Evolutionary conservation across 495 filamentous ascomycete species (phyloP).

Genomic region (Penicillium waksmanii): DNA sequence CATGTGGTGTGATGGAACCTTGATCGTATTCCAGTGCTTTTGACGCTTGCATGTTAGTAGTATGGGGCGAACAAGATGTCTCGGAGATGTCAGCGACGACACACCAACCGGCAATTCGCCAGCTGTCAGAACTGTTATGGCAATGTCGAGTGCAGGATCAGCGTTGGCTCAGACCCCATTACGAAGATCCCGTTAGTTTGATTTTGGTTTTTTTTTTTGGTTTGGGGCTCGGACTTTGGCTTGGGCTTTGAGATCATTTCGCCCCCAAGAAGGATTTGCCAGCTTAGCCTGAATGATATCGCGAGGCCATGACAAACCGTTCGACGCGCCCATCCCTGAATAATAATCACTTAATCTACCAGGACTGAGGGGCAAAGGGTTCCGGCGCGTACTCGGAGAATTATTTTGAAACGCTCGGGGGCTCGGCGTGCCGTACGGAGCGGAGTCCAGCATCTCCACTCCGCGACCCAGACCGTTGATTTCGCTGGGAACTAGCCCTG

Average conservation of each 20-base stretch:
- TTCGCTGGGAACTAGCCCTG: conserved; percentile 5
- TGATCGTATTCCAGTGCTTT: not conserved
- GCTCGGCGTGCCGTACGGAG: conserved; percentile 20
- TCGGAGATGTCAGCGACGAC: conserved; percentile 4
- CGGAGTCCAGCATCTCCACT: conserved; percentile 10
- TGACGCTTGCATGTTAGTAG: not conserved
- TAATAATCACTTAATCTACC: not conserved
- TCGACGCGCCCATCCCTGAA: too few relatives aligned
- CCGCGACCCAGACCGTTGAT: conserved; percentile 8
- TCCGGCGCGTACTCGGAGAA: conserved; percentile 19
- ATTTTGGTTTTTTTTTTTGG: not conserved
- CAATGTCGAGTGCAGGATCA: not conserved
- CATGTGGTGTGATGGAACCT: conserved; percentile 2
- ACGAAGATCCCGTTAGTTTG: conserved; percentile 1
- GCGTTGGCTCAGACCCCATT: not conserved
- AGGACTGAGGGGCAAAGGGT: not conserved
- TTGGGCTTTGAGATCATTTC: not conserved
- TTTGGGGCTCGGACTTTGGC: not conserved
- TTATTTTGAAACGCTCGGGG: conserved; percentile 31
- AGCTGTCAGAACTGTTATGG: conserved; percentile 1
- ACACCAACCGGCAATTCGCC: not conserved
- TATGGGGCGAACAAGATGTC: not conserved
- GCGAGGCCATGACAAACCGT: not conserved
- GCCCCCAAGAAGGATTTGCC: not conserved
- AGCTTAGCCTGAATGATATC: not conserved